Evolutionary conservation across 2,329 filamentous ascomycete genomes (phyloP).

Genomic region (Colletotrichum cordylinicola): DNA sequence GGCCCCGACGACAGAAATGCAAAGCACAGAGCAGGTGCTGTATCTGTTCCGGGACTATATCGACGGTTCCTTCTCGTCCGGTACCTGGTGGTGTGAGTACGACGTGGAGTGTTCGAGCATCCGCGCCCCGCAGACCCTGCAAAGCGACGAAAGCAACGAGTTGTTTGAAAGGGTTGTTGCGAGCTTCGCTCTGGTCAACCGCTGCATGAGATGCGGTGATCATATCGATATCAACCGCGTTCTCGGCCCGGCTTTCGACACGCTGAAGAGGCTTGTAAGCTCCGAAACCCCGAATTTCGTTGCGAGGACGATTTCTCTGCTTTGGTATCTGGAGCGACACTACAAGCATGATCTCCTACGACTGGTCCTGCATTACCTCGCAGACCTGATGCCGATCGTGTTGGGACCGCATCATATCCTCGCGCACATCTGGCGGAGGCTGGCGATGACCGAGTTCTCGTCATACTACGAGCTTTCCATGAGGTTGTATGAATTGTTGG

Average conservation of each 20-base stretch:
- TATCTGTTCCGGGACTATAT: conserved; percentile 34
- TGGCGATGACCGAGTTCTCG: conserved; percentile 34
- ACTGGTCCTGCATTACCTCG: conserved; percentile 36
- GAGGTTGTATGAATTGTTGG: conserved; percentile 33
- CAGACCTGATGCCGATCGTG: conserved; percentile 33
- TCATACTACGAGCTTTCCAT: conserved; percentile 38
- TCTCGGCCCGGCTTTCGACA: conserved; percentile 39
- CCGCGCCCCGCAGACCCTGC: conserved; percentile 7
- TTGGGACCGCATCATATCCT: conserved; percentile 34
- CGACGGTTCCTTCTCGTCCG: conserved; percentile 31
- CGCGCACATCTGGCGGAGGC: conserved; percentile 34
- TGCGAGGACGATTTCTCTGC: conserved; percentile 36
- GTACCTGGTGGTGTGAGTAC: conserved; percentile 35
- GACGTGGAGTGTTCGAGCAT: conserved; percentile 32
- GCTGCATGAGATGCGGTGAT: conserved; percentile 37
- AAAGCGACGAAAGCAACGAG: conserved; percentile 34
- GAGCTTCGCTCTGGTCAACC: conserved; percentile 37
- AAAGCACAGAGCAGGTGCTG: conserved; percentile 31
- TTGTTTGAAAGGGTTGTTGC: conserved; percentile 39
- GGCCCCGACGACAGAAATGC: conserved; percentile 25
- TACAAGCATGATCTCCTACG: conserved; percentile 36
- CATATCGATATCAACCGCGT: conserved; percentile 34
- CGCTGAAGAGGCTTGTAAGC: conserved; percentile 36
- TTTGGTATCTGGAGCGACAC: conserved; percentile 39
- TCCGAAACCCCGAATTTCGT: conserved; percentile 38